Evolutionary conservation across 805 yeast genomes (phyloP).

Genomic region (Hanseniaspora thailandica): DNA sequence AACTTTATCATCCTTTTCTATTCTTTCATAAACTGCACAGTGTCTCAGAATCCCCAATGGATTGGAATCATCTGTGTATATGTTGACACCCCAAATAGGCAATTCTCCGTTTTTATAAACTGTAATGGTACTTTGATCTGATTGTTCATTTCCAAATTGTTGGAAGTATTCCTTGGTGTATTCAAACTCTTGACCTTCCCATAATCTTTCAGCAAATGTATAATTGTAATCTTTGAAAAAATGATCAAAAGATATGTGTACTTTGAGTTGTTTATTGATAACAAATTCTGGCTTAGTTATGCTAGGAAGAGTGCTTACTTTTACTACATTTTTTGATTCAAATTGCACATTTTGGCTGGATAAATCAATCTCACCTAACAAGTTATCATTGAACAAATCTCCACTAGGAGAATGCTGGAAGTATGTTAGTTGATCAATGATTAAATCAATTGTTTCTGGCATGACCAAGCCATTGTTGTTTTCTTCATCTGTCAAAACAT

Average conservation of each 20-base stretch:
- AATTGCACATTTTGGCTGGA: neutral
- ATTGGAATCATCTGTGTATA: constrained; percentile 91
- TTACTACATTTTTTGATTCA: neutral
- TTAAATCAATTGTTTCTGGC: neutral
- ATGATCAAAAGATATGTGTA: constrained; percentile 2
- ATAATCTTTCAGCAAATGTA: neutral
- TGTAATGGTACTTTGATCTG: neutral
- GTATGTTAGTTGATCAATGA: neutral
- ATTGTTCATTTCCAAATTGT: neutral
- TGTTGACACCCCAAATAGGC: constrained; percentile 75
- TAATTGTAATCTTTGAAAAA: constrained; percentile 3
- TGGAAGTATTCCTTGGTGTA: neutral
- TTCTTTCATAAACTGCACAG: constrained; percentile 47
- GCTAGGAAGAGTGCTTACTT: neutral
- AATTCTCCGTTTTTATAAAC: constrained; percentile 1
- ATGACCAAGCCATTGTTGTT: neutral
- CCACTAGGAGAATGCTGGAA: neutral
- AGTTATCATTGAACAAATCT: neutral
- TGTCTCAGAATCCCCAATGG: constrained; percentile 64
- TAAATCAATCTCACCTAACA: neutral
- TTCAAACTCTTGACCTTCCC: neutral
- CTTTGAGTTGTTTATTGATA: neutral
- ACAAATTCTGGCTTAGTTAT: constrained; percentile 1
- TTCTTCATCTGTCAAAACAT: neutral
- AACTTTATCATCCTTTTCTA: constrained; percentile 22